Evolutionary conservation across 106 monocot species (phyloP).

Genomic region (Apostasia shenzhenica): DNA sequence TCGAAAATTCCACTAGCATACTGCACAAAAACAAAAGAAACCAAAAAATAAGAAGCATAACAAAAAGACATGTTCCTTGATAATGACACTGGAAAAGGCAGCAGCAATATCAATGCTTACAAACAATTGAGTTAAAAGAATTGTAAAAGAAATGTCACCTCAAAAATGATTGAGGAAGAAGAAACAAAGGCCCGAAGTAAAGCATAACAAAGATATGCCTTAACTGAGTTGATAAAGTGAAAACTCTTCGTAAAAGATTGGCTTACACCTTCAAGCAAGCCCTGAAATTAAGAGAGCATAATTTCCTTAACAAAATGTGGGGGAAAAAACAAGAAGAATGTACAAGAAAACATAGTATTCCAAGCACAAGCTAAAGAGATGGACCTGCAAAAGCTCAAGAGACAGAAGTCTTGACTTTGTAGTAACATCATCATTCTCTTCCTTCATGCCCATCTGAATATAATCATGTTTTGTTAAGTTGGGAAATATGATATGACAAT

Average conservation of each 20-base stretch:
- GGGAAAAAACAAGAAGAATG: no score
- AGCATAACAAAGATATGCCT: constrained; percentile 97
- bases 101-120: no score
- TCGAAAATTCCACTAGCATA: constrained; percentile 86
- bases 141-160: constrained; percentile 36
- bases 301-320: no score
- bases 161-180: constrained; percentile 75
- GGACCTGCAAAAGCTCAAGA: constrained; percentile 93
- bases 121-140: no score
- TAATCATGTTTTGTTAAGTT: constrained; percentile 1
- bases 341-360: no score
- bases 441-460: constrained; percentile 96
- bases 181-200: constrained; percentile 89
- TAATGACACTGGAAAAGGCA: no score
- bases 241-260: constrained; percentile 90
- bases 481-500: no score
- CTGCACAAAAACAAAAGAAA: constrained; percentile 30
- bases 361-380: neutral
- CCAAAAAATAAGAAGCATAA: no score
- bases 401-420: constrained; percentile 87
- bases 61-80: no score
- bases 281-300: constrained; percentile 29
- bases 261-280: constrained; percentile 88
- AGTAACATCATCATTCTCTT: constrained; percentile 88
- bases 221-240: constrained; percentile 96